These are phyloP conservation scores for Polytrichum commune DNA, from an alignment of 225 moss, liverwort and hornwort species.

Conservation along the genomic window DNA sequence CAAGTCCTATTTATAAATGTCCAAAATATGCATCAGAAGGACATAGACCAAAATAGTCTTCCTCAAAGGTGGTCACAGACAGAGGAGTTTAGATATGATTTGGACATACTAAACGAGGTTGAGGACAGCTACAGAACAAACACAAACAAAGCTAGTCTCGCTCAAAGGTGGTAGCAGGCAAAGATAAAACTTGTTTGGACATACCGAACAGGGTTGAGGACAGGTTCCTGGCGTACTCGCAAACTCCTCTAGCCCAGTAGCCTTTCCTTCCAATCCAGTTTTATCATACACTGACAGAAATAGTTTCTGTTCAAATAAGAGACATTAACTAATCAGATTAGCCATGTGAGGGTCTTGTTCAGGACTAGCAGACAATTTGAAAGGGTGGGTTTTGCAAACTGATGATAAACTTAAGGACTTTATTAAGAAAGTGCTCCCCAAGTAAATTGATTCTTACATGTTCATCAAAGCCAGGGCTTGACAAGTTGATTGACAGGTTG, in stretches of 20 bases:
- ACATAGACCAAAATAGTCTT: background rate
- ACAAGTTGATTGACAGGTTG: slow-evolving; percentile 83
- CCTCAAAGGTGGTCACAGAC: slow-evolving; percentile 3
- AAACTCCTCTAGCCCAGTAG: slow-evolving; percentile 31
- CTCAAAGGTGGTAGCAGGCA: slow-evolving; percentile 7
- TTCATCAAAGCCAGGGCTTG: slow-evolving; percentile 67
- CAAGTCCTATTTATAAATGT: no score
- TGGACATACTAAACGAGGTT: slow-evolving; percentile 29
- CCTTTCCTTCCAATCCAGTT: slow-evolving; percentile 32
- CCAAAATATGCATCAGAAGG: no score
- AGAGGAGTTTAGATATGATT: slow-evolving; percentile 17
- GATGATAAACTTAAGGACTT: background rate
- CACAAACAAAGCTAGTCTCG: background rate
- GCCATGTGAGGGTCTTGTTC: background rate
- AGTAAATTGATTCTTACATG: slow-evolving; percentile 29
- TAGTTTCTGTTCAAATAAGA: slow-evolving; percentile 35
- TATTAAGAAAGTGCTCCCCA: background rate
- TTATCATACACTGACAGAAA: slow-evolving; percentile 39
- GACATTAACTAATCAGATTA: slow-evolving; percentile 19
- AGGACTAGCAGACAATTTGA: background rate
- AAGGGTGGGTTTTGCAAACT: background rate
- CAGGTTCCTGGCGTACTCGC: slow-evolving; percentile 18
- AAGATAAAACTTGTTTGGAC: slow-evolving; percentile 16
- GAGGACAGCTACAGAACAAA: slow-evolving; percentile 5
- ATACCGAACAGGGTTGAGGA: slow-evolving; percentile 35